phyloP scores from a whole-genome alignment of 78 protist genomes.

The Diacronema lutheri region DNA sequence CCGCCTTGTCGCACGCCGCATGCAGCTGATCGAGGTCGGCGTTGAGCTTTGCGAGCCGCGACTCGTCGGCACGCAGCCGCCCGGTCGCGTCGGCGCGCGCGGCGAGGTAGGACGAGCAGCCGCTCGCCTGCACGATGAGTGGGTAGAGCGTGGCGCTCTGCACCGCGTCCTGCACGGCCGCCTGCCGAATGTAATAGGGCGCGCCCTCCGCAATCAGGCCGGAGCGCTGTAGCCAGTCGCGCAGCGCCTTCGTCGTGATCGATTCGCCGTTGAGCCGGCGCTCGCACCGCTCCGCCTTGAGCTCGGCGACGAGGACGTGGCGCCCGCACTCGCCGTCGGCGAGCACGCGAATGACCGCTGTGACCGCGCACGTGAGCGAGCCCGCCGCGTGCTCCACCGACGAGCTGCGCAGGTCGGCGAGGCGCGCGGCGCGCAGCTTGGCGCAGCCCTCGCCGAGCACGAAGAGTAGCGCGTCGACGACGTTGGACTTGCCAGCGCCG shows the following conservation, averaged over 20 bases:
- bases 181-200: neutral
- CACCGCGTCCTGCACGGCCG: neutral
- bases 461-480: neutral
- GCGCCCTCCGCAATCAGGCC: neutral
- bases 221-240: neutral
- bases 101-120: neutral
- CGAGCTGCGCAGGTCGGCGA: too few species aligned
- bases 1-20: too few species aligned
- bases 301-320: too few species aligned
- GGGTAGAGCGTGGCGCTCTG: neutral
- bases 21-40: too few species aligned
- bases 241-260: neutral
- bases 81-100: neutral
- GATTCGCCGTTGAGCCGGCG: neutral
- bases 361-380: too few species aligned
- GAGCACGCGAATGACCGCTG: too few species aligned
- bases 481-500: slow-evolving; percentile 1
- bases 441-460: neutral
- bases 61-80: neutral
- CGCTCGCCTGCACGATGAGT: neutral
- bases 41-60: too few species aligned
- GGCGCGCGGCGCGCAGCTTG: neutral
- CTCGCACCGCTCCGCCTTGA: too few species aligned
- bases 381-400: too few species aligned
- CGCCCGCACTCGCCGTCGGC: too few species aligned